A percentile compares a stretch with the other conserved stretches of the same genome.
phyloP scores from a whole-genome alignment of 2,329 filamentous ascomycete genomes.

The Alternaria sp. region DNA sequence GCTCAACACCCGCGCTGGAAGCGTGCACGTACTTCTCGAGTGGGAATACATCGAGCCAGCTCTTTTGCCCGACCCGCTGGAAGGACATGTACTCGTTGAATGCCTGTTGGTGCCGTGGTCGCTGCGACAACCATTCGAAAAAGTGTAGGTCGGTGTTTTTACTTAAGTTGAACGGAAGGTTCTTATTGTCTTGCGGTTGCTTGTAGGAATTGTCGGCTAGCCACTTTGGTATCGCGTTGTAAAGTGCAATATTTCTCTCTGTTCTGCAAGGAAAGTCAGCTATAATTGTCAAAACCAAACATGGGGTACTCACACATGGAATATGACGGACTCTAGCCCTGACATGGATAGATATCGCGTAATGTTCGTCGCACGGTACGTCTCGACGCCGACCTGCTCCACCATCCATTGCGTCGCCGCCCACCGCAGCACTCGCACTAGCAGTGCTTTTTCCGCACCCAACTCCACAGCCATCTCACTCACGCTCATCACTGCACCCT shows the following conservation, averaged over 20 bases:
- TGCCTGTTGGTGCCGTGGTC: constrained; percentile 9
- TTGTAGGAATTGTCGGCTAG: constrained; percentile 10
- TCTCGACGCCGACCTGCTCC: constrained; percentile 10
- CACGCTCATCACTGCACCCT: constrained; percentile 4
- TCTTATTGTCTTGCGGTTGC: constrained; percentile 9
- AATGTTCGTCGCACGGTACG: constrained; percentile 5
- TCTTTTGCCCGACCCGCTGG: constrained; percentile 12
- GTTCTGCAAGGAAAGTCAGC: constrained; percentile 2
- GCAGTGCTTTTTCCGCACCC: constrained; percentile 5
- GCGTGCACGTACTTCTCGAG: constrained; percentile 4
- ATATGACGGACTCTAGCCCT: constrained; percentile 8
- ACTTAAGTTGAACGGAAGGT: constrained; percentile 9
- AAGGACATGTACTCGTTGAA: constrained; percentile 18
- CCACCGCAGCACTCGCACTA: constrained; percentile 8
- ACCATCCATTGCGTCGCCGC: constrained; percentile 15
- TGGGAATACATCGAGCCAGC: constrained; percentile 13
- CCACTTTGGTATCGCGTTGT: constrained; percentile 15
- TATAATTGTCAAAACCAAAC: no score
- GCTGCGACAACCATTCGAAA: constrained; percentile 14
- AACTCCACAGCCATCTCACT: constrained; percentile 5
- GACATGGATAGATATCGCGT: constrained; percentile 9
- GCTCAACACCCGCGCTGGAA: neutral
- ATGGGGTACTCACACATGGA: constrained; percentile 9
- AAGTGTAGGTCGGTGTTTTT: constrained; percentile 11
- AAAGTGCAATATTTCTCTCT: constrained; percentile 9